Conservation (phyloP, 2,329 filamentous ascomycete genomes). For the Raffaelea albimanens region DNA sequence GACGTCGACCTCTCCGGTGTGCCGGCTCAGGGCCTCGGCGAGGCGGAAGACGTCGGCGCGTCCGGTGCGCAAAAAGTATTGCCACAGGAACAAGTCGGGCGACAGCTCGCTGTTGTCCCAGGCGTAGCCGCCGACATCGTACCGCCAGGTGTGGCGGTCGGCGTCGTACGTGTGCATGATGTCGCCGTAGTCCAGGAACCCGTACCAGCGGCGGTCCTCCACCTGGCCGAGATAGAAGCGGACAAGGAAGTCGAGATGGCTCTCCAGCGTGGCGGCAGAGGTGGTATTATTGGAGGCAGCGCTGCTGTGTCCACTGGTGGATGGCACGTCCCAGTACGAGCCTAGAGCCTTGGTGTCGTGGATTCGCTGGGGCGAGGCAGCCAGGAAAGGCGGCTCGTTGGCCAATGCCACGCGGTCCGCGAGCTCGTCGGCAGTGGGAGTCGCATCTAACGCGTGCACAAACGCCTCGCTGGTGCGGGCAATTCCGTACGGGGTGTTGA, state of each 20-base stretch:
- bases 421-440: slow-evolving; percentile 31
- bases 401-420: not conserved
- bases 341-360: slow-evolving; percentile 42
- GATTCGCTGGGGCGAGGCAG: slow-evolving; percentile 31
- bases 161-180: slow-evolving; percentile 53
- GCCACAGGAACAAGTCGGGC: slow-evolving; percentile 54
- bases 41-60: slow-evolving; percentile 47
- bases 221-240: slow-evolving; percentile 47
- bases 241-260: slow-evolving; percentile 47
- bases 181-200: slow-evolving; percentile 54
- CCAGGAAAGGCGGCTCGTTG: slow-evolving; percentile 19
- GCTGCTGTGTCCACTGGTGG: too few relatives aligned
- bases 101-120: slow-evolving; percentile 59
- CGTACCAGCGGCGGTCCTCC: slow-evolving; percentile 51
- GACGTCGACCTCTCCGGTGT: slow-evolving; percentile 52
- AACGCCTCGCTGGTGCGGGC: slow-evolving; percentile 48
- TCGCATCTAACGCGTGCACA: slow-evolving; percentile 41
- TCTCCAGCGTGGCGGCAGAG: slow-evolving; percentile 14
- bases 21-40: slow-evolving; percentile 47
- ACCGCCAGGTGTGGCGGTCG: slow-evolving; percentile 51
- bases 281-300: too few relatives aligned
- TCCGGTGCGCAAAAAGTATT: slow-evolving; percentile 50
- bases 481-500: slow-evolving; percentile 48
- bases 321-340: slow-evolving; percentile 43
- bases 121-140: slow-evolving; percentile 53